These are phyloP conservation scores for Gossypium arboreum DNA, from an alignment of 345 rosid genomes.

Conservation along the genomic window DNA sequence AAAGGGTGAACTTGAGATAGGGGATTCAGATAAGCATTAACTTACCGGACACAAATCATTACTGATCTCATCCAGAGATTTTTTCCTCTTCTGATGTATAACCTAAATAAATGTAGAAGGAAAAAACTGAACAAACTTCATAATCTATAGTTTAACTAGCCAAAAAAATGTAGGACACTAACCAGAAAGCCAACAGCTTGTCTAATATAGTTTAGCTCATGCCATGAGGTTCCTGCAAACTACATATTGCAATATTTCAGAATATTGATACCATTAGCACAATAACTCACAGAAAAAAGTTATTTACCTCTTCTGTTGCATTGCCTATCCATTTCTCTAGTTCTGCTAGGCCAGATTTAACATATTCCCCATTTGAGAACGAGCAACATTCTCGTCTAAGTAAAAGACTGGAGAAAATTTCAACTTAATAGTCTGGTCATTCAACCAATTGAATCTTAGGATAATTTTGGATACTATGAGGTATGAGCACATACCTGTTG, in stretches of 20 bases:
- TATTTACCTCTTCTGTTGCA: conserved; percentile 77
- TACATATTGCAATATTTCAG: conserved; percentile 36
- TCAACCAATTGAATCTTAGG: neutral
- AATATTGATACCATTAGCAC: conserved; percentile 13
- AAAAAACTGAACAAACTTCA: conserved; percentile 9
- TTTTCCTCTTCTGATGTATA: conserved; percentile 95
- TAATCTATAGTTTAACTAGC: conserved; percentile 4
- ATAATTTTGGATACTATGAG: conserved; percentile 5
- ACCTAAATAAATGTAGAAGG: conserved; percentile 47
- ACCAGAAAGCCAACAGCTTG: conserved; percentile 99
- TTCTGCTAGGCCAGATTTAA: conserved; percentile 92
- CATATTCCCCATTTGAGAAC: conserved; percentile 96
- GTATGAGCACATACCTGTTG: conserved; percentile 60
- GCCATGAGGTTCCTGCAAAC: conserved; percentile 99
- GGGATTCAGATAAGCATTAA: conserved; percentile 4
- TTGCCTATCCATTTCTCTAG: conserved; percentile 90
- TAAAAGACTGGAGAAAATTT: conserved; percentile 58
- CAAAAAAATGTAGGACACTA: conserved; percentile 17
- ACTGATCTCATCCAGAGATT: conserved; percentile 80
- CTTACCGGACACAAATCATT: conserved; percentile 91
- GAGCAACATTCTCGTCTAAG: conserved; percentile 97
- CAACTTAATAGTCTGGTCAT: neutral
- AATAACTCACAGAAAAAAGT: conserved; percentile 1
- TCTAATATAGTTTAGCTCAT: conserved; percentile 85
- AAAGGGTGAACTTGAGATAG: neutral